Percentiles rank a stretch among this genome's conserved stretches.
Conservation (phyloP, 2,329 filamentous ascomycete species). For the Ramularia collo-cygni region DNA sequence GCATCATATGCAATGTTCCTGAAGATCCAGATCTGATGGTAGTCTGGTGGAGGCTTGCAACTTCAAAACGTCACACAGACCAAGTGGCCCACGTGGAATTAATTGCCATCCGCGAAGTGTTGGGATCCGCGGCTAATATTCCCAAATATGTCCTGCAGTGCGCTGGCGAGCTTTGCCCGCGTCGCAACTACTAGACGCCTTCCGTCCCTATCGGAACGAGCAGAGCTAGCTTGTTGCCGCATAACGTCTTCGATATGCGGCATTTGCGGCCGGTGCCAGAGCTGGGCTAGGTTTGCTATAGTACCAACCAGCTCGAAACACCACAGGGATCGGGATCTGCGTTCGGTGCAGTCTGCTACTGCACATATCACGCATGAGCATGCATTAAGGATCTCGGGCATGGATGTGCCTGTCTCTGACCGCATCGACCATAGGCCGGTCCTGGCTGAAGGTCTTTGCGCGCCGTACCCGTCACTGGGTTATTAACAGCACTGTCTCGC, state of each 20-base stretch:
- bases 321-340: constrained; percentile 17
- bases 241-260: constrained; percentile 3
- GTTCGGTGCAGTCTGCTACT: constrained; percentile 13
- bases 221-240: too few relatives aligned
- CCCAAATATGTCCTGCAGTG: constrained; percentile 6
- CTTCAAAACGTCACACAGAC: constrained; percentile 1
- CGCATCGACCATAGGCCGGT: constrained; percentile 17
- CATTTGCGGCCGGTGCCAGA: constrained; percentile 8
- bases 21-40: constrained; percentile 13
- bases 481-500: constrained; percentile 21
- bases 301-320: constrained; percentile 16
- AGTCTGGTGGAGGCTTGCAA: constrained; percentile 6
- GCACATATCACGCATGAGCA: constrained; percentile 14
- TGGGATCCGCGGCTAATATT: constrained; percentile 8
- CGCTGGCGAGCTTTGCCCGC: constrained; percentile 3
- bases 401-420: constrained; percentile 16
- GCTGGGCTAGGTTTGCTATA: constrained; percentile 7
- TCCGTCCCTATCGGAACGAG: too few relatives aligned
- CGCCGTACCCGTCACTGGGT: constrained; percentile 14
- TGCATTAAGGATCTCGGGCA: constrained; percentile 15
- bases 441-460: constrained; percentile 13
- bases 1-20: constrained; percentile 12
- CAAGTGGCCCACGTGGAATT: constrained; percentile 14
- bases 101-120: constrained; percentile 9
- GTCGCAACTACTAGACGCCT: too few relatives aligned